Percentiles rank a stretch among this genome's conserved stretches.
These are phyloP conservation scores for Graphium sp. DNA, from an alignment of 2,329 filamentous ascomycete genomes.

Conservation along the genomic window DNA sequence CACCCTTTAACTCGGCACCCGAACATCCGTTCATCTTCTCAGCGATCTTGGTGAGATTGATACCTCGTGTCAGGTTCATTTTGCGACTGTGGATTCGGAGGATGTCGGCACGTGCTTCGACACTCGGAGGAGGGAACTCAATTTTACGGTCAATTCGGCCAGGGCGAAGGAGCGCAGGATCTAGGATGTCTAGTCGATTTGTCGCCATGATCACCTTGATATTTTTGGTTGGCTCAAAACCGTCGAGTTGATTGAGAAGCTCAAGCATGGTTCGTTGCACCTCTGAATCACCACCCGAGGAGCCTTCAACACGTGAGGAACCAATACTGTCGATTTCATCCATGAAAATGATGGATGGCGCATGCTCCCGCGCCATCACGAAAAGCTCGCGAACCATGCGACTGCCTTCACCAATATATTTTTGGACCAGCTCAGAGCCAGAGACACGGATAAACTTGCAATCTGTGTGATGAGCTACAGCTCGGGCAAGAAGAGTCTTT, in stretches of 20 bases:
- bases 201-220: conserved; percentile 99
- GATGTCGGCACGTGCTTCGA: conserved; percentile 94
- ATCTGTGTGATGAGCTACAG: conserved; percentile 94
- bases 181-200: conserved; percentile 92
- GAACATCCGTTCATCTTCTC: conserved; percentile 99
- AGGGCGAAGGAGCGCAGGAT: conserved; percentile 86
- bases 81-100: conserved; percentile 92
- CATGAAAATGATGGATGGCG: conserved; percentile 99
- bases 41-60: conserved; percentile 95
- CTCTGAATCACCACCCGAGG: conserved; percentile 88
- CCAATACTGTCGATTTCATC: conserved; percentile 99
- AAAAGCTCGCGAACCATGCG: conserved; percentile 98
- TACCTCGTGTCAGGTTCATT: conserved; percentile 96
- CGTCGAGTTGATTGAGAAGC: conserved; percentile 92
- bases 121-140: conserved; percentile 91
- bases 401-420: conserved; percentile 96
- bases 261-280: conserved; percentile 98
- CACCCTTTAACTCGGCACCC: conserved; percentile 93
- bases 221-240: conserved; percentile 98
- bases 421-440: conserved; percentile 91
- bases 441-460: conserved; percentile 98
- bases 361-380: conserved; percentile 97
- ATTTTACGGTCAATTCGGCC: conserved; percentile 98
- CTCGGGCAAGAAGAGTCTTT: conserved; percentile 88
- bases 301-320: conserved; percentile 89